Evolutionary conservation across 805 yeast species (phyloP), one percentile per base, ranked within the genome.

Genomic region (Pichia phayaonensis): DNA sequence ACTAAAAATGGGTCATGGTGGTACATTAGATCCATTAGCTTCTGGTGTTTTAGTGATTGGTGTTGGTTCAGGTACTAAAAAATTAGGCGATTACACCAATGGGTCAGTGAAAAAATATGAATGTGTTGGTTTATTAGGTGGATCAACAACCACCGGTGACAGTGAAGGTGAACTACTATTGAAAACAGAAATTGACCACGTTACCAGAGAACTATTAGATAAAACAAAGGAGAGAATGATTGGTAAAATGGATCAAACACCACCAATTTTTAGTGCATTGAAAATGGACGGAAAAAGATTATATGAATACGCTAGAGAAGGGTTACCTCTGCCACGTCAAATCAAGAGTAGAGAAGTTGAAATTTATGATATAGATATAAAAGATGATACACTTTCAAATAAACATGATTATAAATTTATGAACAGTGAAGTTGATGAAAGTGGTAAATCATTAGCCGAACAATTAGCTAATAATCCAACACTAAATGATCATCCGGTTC

Each of bases 1-100:
- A 45, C 42, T 57, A 8, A 94, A 94, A 61, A 84, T 92, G 73
- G 99, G 99, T 1, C 99, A 94, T 66, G 99, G 99, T 20, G 99
- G 99, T 11, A 94, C 99, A 0, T 72, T 94, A 39, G 99, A 94
- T 61, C 97, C 98, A 0, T 68, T 87, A 42, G 99, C 99, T 0
- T 82, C 90, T n/a, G 99, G 99, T 12, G 90, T 92, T 1, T 66
- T 87, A 41, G 92, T 95, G 2, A 74, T 94, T 49, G 99, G 99
- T 6, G 79, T 94, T n/a, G 97, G 97, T 7, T 55, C 73, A 1
- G 99, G 99, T 3, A 94, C 99, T 2, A 95, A 92, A 64, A 72
- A 77, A 62, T 71, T 94, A 42, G 84, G 81, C 50, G 72, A 77
- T 53, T 90, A 85, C 61, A 72, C 92, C 21, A 81, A 81, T 29